These are phyloP conservation scores for Ceratocystis diversiconidia DNA, from an alignment of 2,329 filamentous ascomycete genomes.

Conservation along the genomic window DNA sequence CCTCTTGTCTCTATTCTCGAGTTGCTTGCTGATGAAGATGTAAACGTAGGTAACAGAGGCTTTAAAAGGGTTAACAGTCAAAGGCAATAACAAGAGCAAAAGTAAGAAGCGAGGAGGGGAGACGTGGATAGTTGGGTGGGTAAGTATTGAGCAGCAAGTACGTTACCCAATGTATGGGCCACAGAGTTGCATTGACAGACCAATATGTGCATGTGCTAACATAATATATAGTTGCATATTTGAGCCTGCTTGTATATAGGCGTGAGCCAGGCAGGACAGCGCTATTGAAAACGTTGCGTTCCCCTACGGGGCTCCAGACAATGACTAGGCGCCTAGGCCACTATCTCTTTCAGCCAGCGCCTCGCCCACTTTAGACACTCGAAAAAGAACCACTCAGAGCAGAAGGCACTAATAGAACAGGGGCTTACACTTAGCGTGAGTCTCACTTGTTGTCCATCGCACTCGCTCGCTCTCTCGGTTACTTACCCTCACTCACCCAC, in stretches of 20 bases:
- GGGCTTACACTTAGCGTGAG: neutral
- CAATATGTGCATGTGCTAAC: no score
- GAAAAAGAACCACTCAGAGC: no score
- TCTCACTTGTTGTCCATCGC: neutral
- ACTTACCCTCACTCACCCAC: neutral
- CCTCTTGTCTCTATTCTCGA: slow-evolving; percentile 2
- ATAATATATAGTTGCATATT: no score
- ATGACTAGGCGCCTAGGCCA: neutral
- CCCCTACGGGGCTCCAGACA: neutral
- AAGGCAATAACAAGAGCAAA: neutral
- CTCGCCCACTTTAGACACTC: no score
- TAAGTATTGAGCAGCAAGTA: no score
- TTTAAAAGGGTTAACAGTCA: neutral
- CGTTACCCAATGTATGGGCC: no score
- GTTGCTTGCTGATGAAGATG: neutral
- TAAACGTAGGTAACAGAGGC: neutral
- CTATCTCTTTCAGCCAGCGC: neutral
- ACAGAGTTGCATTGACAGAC: no score
- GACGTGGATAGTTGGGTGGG: no score
- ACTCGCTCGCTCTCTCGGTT: neutral
- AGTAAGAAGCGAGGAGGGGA: neutral
- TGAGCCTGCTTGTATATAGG: no score
- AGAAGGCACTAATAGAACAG: no score
- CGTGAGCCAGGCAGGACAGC: no score
- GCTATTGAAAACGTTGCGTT: no score